Conservation (phyloP, 2,329 filamentous ascomycete genomes). For the Fusarium mexicanum region DNA sequence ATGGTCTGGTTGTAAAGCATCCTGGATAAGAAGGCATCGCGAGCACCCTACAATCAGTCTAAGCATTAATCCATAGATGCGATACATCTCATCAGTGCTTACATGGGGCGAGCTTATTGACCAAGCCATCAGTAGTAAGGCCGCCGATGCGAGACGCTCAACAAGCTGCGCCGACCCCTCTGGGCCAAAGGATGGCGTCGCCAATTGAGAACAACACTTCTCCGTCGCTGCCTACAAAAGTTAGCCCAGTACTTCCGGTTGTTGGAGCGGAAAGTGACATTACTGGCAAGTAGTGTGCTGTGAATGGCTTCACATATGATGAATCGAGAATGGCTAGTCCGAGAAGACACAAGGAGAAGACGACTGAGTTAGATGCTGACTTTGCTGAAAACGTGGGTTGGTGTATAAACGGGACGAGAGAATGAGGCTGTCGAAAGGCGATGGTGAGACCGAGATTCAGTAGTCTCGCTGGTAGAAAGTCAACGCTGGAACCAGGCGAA, state of each 20-base stretch:
- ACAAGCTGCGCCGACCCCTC: neutral
- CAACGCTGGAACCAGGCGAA: rapidly evolving
- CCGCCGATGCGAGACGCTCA: neutral
- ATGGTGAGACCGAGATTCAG: slow-evolving; percentile 5
- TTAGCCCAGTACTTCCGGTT: too few species aligned
- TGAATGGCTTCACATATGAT: neutral
- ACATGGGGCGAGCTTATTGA: neutral
- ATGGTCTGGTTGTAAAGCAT: neutral
- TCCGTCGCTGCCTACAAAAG: neutral
- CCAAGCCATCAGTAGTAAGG: slow-evolving; percentile 2
- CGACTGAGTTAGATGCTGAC: neutral
- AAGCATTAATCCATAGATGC: rapidly evolving
- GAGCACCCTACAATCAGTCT: neutral
- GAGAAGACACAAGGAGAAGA: neutral
- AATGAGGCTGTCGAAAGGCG: slow-evolving; percentile 4
- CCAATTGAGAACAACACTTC: slow-evolving; percentile 1
- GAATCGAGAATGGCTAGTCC: neutral
- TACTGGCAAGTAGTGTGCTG: neutral
- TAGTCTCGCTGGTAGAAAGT: neutral
- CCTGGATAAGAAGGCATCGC: neutral
- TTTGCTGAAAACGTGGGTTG: slow-evolving; percentile 5
- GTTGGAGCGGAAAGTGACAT: neutral
- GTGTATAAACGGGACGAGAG: slow-evolving; percentile 2
- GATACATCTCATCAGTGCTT: rapidly evolving
- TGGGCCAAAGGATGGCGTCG: neutral